Conservation (phyloP, 352 stramenopile species). For the Pythium guiyangense region DNA sequence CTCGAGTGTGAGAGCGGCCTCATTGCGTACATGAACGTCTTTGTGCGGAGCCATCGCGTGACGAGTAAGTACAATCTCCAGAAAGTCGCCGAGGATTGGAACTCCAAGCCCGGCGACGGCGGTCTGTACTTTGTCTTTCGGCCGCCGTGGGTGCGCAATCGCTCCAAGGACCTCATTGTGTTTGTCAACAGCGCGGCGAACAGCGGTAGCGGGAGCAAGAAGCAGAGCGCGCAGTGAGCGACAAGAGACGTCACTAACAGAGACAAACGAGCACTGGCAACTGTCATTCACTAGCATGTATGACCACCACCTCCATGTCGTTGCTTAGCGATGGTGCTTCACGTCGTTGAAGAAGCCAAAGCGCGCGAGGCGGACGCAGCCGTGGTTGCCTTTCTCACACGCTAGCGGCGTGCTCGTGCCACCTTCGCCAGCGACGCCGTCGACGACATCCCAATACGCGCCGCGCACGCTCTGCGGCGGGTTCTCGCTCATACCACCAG, state of each 20-base stretch:
- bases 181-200: constrained; percentile 16
- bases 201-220: not conserved
- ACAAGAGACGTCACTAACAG: not conserved
- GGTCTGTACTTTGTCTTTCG: constrained; percentile 59
- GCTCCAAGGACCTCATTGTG: constrained; percentile 51
- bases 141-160: constrained; percentile 55
- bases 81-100: constrained; percentile 82
- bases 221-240: not conserved
- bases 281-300: no score
- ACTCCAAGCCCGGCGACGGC: constrained; percentile 51
- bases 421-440: constrained; percentile 53
- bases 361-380: constrained; percentile 52
- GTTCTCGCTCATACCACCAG: constrained; percentile 47
- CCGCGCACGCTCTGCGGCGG: constrained; percentile 41
- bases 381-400: constrained; percentile 47
- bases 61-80: constrained; percentile 69
- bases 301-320: no score
- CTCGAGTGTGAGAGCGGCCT: constrained; percentile 55
- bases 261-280: no score
- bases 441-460: constrained; percentile 56
- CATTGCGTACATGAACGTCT: constrained; percentile 82
- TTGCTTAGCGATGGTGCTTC: constrained; percentile 42
- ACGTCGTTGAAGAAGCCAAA: constrained; percentile 75
- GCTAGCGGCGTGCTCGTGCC: constrained; percentile 26
- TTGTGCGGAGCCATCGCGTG: constrained; percentile 60